These are phyloP conservation scores for Biscutella laevigata DNA, from an alignment of 441 rosid species.

Conservation along the genomic window DNA sequence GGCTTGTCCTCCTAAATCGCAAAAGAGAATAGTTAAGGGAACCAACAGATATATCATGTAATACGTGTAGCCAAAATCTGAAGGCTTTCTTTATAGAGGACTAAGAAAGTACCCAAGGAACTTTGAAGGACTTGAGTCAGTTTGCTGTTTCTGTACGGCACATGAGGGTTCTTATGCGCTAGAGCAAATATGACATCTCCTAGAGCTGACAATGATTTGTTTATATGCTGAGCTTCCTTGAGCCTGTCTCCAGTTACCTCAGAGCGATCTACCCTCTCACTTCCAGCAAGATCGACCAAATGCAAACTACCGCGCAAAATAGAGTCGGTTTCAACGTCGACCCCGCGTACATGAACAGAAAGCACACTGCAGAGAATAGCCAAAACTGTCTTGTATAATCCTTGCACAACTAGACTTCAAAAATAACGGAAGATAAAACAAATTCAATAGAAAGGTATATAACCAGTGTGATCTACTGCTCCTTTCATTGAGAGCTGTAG, in stretches of 20 bases:
- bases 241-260: too few relatives aligned
- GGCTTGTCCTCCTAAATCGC: conserved; percentile 76
- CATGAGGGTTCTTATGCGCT: conserved; percentile 78
- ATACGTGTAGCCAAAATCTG: not conserved
- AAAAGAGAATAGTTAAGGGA: not conserved
- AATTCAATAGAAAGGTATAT: conserved; percentile 3
- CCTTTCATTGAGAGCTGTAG: conserved; percentile 91
- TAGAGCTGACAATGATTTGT: conserved; percentile 88
- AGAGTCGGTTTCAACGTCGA: conserved; percentile 54
- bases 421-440: not conserved
- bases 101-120: conserved; percentile 53
- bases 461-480: conserved; percentile 94
- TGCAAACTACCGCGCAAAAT: conserved; percentile 69
- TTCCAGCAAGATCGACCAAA: conserved; percentile 92
- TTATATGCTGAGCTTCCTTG: conserved; percentile 92
- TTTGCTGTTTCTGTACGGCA: too few relatives aligned
- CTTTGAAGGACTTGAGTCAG: conserved; percentile 95
- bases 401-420: not conserved
- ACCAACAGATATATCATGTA: not conserved
- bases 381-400: conserved; percentile 8
- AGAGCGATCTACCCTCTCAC: conserved; percentile 89
- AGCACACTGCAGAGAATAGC: conserved; percentile 52
- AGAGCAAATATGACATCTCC: conserved; percentile 92
- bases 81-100: not conserved
- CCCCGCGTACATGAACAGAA: conserved; percentile 76